phyloP scores from a whole-genome alignment of 2,329 filamentous ascomycete genomes.

The Apiospora pterosperma region DNA sequence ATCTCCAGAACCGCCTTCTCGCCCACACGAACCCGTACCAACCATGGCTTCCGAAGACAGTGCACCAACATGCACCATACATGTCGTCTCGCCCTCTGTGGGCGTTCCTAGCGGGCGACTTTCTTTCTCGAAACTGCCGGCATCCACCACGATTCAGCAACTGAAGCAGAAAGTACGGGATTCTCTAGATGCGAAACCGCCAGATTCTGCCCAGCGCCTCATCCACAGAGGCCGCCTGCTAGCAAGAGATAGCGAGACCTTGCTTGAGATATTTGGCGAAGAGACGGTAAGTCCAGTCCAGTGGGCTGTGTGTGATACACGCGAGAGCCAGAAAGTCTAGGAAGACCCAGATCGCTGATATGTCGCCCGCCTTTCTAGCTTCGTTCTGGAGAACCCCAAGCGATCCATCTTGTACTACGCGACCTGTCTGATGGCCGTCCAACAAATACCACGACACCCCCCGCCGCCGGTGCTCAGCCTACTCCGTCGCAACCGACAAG shows the following conservation, averaged over 20 bases:
- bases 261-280: slow-evolving; percentile 55
- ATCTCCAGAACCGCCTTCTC: neutral
- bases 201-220: slow-evolving; percentile 54
- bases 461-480: slow-evolving; percentile 7
- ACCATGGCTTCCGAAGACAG: slow-evolving; percentile 12
- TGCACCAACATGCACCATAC: slow-evolving; percentile 47
- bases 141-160: slow-evolving; percentile 51
- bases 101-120: slow-evolving; percentile 46
- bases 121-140: slow-evolving; percentile 44
- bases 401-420: slow-evolving; percentile 30
- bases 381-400: slow-evolving; percentile 18
- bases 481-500: slow-evolving; percentile 6
- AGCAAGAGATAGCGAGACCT: slow-evolving; percentile 49
- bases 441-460: slow-evolving; percentile 12
- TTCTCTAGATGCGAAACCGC: slow-evolving; percentile 44
- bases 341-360: slow-evolving; percentile 3
- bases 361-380: neutral
- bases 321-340: neutral
- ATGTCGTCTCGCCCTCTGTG: slow-evolving; percentile 57
- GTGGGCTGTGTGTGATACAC: neutral
- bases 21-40: neutral
- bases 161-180: slow-evolving; percentile 58
- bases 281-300: slow-evolving; percentile 41
- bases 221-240: slow-evolving; percentile 59
- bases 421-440: slow-evolving; percentile 23